Conservation (phyloP, 1,284 basidiomycete genomes). For the Boletus semigastroideus region DNA sequence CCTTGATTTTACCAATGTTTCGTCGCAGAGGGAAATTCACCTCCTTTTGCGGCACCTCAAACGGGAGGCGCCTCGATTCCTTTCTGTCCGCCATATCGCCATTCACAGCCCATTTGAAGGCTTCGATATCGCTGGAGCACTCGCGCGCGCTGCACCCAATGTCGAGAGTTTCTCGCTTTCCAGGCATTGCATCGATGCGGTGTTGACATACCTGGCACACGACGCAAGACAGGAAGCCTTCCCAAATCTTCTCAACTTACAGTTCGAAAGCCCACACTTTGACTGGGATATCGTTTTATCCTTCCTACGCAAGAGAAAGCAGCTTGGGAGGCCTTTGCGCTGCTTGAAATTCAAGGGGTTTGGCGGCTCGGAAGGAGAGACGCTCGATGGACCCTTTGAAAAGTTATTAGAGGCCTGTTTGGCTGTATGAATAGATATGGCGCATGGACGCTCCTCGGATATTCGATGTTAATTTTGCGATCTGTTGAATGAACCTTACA, state of each 20-base stretch:
- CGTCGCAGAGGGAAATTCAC: constrained; percentile 30
- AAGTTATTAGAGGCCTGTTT: constrained; percentile 25
- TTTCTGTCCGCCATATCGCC: constrained; percentile 19
- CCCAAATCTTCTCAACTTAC: constrained; percentile 16
- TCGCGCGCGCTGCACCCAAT: constrained; percentile 29
- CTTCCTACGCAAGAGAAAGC: constrained; percentile 27
- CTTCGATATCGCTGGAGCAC: constrained; percentile 24
- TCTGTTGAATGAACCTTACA: no score
- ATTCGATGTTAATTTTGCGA: no score
- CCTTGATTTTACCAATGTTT: constrained; percentile 26
- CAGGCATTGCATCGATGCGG: constrained; percentile 26
- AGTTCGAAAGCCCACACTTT: constrained; percentile 28
- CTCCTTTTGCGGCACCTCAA: constrained; percentile 31
- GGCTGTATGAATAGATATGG: constrained; percentile 9
- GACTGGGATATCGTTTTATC: constrained; percentile 32
- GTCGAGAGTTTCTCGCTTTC: constrained; percentile 27
- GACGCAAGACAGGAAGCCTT: constrained; percentile 33
- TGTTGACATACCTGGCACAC: constrained; percentile 27
- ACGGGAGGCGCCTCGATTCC: constrained; percentile 27
- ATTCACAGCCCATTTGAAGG: constrained; percentile 28
- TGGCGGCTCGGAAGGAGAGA: constrained; percentile 14
- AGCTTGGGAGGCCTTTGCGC: constrained; percentile 19
- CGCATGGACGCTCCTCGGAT: no score
- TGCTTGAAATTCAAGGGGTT: constrained; percentile 24
- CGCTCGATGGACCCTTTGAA: constrained; percentile 23